Conservation (phyloP, 768 basidiomycete genomes). For the Rhodocollybia butyracea region DNA sequence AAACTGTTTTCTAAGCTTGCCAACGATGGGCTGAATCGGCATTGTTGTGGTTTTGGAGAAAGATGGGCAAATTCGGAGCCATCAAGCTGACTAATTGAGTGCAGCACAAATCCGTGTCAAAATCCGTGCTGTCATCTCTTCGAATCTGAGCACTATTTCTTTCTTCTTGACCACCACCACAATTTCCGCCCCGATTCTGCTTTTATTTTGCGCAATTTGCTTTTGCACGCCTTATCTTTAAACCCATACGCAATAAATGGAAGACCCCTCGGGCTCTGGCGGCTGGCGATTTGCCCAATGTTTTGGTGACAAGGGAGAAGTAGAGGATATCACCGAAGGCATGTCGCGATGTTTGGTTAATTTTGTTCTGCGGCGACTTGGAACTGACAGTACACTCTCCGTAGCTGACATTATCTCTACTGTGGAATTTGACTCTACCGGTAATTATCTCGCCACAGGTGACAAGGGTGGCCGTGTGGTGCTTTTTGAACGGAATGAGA, state of each 20-base stretch:
- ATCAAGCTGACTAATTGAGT: conserved; percentile 16
- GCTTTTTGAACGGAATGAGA: conserved; percentile 97
- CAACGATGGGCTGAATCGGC: conserved; percentile 92
- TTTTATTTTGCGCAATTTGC: background rate
- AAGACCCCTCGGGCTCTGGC: conserved; percentile 82
- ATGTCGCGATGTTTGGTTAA: conserved; percentile 16
- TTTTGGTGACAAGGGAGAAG: conserved; percentile 99
- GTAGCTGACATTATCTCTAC: conserved; percentile 99
- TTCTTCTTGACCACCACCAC: conserved; percentile 7
- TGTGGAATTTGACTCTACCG: conserved; percentile 99
- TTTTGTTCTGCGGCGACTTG: background rate
- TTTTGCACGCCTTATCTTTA: conserved; percentile 1
- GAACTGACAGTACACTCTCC: conserved; percentile 21
- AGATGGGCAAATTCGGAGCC: conserved; percentile 20
- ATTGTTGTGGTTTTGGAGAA: conserved; percentile 21
- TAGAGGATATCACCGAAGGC: conserved; percentile 99
- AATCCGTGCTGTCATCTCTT: background rate
- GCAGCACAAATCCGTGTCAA: conserved; percentile 18
- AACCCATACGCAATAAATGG: no score
- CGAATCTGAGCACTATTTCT: conserved; percentile 6
- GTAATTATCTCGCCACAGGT: conserved; percentile 98
- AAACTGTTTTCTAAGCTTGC: conserved; percentile 90
- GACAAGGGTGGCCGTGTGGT: conserved; percentile 99
- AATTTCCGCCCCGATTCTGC: background rate
- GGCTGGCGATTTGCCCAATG: conserved; percentile 99